Evolutionary conservation across 192 early-diverging fungal genomes (phyloP), one percentile per base, ranked within the genome.

Genomic region (Lunasporangiospora selenospora): DNA sequence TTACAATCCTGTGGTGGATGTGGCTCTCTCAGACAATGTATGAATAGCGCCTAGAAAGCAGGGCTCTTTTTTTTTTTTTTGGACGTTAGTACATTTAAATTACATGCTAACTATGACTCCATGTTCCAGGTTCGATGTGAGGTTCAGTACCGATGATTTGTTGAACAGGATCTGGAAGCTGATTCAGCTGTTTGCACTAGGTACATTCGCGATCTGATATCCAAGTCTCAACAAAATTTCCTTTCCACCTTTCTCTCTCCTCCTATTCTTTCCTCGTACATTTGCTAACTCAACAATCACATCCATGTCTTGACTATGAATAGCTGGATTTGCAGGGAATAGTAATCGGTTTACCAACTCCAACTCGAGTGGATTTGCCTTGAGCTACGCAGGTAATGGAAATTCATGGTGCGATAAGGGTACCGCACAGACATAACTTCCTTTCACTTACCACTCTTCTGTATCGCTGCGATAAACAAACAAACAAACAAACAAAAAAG

Each of bases 1-100:
- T 79, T 41, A 49, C 76, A 6, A 82, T 79, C 15, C 63, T 78
- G 39, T 79, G 80, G 77, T 82, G 77, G 77, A 76, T 76, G 50
- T 82, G 80, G 75, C 55, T 67, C 0, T 71, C 77, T 10, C 78
- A 78, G 45, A 79, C 77, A 19, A 65, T 82, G 77, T 61, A 61
- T n/a, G 58, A 13, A 3, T 19, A 21, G 49, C 13, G 31, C 31
- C 16, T 34, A 32, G 30, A 31, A 31, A 38, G 30, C 2, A 31
- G 18, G 12, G 30, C n/a, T 23, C 12, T 26, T 40, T 10, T 53
- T 2, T n/a, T 53, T 18, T 9, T 53, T 1, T 30, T 13, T 12
- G 6, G 24, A n/a, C n/a, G n/a, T n/a, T n/a, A n/a, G n/a, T n/a
- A n/a, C n/a, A n/a, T n/a, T n/a, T n/a, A n/a, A n/a, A n/a, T n/a